phyloP scores from a whole-genome alignment of 305 asterid species.

The Fraxinus ornus region DNA sequence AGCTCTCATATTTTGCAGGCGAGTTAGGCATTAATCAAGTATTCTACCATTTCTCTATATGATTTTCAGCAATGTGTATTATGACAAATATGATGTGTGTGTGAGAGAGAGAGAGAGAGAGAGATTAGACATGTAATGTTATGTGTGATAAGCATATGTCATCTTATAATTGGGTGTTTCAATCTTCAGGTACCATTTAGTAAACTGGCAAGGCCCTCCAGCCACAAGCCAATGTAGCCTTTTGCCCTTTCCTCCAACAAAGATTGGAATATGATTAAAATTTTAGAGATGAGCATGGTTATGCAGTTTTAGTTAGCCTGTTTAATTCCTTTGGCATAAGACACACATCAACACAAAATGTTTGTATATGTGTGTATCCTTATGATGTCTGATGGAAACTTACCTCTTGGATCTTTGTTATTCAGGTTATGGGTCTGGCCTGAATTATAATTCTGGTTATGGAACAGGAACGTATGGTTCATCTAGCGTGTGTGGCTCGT shows the following conservation, averaged over 20 bases:
- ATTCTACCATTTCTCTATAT: not conserved
- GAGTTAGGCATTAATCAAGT: not conserved
- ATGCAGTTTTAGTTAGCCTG: not conserved
- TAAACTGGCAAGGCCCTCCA: not conserved
- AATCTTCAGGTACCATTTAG: not conserved
- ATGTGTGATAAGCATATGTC: not conserved
- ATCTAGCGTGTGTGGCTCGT: conserved; percentile 47
- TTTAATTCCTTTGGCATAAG: not conserved
- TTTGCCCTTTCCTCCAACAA: not conserved
- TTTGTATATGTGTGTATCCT: not conserved
- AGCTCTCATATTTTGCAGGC: not conserved
- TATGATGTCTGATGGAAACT: conserved; percentile 23
- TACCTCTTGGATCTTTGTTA: conserved; percentile 13
- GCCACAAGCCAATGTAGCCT: not conserved
- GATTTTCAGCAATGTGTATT: not conserved
- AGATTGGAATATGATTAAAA: not conserved
- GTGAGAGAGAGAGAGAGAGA: too few species aligned
- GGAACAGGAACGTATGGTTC: conserved; percentile 34
- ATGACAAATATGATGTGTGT: not conserved
- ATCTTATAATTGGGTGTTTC: not conserved
- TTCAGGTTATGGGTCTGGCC: conserved; percentile 67
- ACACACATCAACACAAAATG: not conserved
- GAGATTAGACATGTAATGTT: not conserved
- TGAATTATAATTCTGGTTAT: conserved; percentile 22
- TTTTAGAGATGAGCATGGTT: not conserved